These are phyloP conservation scores for Neurospora sp. DNA, from an alignment of 2,329 filamentous ascomycete species.

Conservation along the genomic window DNA sequence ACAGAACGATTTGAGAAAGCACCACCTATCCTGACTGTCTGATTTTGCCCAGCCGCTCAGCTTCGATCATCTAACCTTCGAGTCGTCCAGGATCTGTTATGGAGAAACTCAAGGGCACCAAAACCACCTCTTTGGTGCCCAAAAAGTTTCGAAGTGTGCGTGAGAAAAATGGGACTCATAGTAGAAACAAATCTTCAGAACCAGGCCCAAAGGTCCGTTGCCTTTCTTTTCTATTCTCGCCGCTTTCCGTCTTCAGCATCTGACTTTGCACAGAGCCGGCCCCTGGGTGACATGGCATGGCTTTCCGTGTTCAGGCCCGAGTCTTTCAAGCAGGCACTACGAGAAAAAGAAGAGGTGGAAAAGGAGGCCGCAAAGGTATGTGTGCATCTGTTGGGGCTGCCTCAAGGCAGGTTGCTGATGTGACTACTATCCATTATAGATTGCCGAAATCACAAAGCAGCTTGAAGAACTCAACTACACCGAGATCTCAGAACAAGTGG, in stretches of 20 bases:
- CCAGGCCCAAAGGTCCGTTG: conserved; percentile 40
- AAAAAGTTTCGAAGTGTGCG: conserved; percentile 62
- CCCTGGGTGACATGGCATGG: conserved; percentile 46
- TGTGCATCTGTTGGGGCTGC: neutral
- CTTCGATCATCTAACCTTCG: neutral
- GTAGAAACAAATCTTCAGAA: conserved; percentile 46
- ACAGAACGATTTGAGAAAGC: neutral
- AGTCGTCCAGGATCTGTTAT: conserved; percentile 2
- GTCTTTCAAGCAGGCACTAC: conserved; percentile 37
- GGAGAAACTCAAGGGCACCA: conserved; percentile 35
- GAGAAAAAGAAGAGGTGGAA: conserved; percentile 19
- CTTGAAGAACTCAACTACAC: conserved; percentile 35
- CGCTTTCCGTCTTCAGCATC: neutral
- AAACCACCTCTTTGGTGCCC: conserved; percentile 28
- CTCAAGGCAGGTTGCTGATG: neutral
- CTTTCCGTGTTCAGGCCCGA: conserved; percentile 56
- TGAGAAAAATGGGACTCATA: conserved; percentile 49
- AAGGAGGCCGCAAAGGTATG: conserved; percentile 36
- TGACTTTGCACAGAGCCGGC: conserved; percentile 31
- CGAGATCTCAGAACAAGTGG: conserved; percentile 44
- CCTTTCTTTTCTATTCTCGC: conserved; percentile 4
- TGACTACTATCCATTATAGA: conserved; percentile 19
- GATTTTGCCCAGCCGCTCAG: neutral
- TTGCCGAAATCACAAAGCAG: conserved; percentile 30
- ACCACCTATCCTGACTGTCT: neutral